Evolutionary conservation across 768 basidiomycete genomes (phyloP).

Genomic region (Suillus variegatus): DNA sequence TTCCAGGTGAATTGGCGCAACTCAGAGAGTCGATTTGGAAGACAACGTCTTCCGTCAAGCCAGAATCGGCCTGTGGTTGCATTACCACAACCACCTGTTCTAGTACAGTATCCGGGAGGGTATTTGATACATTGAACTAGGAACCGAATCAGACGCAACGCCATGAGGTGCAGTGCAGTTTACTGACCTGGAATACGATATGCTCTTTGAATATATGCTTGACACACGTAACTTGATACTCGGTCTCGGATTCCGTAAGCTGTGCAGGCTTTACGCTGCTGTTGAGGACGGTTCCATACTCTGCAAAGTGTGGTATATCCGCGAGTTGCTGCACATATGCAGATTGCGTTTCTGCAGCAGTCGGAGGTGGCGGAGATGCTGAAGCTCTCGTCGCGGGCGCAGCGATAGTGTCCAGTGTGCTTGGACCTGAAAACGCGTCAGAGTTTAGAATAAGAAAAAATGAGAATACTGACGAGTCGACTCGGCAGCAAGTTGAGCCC

Average conservation of each 20-base stretch:
- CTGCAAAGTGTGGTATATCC: conserved; percentile 81
- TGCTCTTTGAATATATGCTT: conserved; percentile 97
- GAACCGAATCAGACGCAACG: conserved; percentile 13
- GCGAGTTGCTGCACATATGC: conserved; percentile 84
- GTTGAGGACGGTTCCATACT: conserved; percentile 85
- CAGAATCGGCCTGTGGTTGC: conserved; percentile 74
- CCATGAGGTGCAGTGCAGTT: neutral
- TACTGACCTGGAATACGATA: conserved; percentile 90
- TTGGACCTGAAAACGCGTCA: conserved; percentile 60
- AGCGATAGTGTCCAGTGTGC: conserved; percentile 81
- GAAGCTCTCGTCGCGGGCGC: conserved; percentile 61
- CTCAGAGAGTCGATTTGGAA: conserved; percentile 78
- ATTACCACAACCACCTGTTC: conserved; percentile 95
- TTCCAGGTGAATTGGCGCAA: conserved; percentile 71
- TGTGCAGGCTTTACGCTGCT: conserved; percentile 78
- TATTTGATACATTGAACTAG: conserved; percentile 97
- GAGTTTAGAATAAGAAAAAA: conserved; percentile 13
- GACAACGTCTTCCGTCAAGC: conserved; percentile 92
- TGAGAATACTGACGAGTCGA: conserved; percentile 64
- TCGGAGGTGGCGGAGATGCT: conserved; percentile 69
- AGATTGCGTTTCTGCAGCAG: conserved; percentile 86
- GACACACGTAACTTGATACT: conserved; percentile 95
- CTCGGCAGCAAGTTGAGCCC: conserved; percentile 88
- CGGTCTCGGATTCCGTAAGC: conserved; percentile 95
- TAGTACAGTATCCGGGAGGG: conserved; percentile 90